Conservation (phyloP, 2,329 filamentous ascomycete genomes). For the Pseudohalonectria lignicola region DNA sequence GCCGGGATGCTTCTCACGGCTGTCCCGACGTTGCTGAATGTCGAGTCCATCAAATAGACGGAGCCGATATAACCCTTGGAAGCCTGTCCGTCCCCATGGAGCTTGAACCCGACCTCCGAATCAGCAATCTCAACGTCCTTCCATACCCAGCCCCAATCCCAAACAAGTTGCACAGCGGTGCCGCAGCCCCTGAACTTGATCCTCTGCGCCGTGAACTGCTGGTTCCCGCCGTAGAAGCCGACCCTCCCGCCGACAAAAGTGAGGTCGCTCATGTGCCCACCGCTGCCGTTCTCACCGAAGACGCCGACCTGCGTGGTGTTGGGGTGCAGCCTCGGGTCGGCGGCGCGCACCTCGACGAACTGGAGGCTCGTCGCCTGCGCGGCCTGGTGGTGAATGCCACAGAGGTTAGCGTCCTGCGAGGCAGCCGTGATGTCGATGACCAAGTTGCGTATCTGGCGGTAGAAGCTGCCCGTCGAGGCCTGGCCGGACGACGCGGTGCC, state of each 20-base stretch:
- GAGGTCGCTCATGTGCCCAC: slow-evolving; percentile 4
- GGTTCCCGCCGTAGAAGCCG: slow-evolving; percentile 28
- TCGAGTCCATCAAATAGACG: slow-evolving; percentile 33
- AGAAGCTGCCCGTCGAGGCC: slow-evolving; percentile 36
- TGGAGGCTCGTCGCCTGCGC: slow-evolving; percentile 28
- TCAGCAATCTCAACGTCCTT: slow-evolving; percentile 1
- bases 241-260: slow-evolving; percentile 45
- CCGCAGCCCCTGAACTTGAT: slow-evolving; percentile 7
- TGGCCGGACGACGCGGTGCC: not conserved
- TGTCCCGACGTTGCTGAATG: slow-evolving; percentile 11
- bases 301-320: slow-evolving; percentile 12
- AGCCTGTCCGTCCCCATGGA: not conserved
- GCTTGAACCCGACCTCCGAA: slow-evolving; percentile 2
- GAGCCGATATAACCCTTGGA: slow-evolving; percentile 13
- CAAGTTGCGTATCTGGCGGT: slow-evolving; percentile 40
- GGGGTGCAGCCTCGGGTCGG: slow-evolving; percentile 28
- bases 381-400: slow-evolving; percentile 32
- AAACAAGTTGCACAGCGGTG: slow-evolving; percentile 4
- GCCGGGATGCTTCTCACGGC: not conserved
- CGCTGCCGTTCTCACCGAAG: slow-evolving; percentile 4
- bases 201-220: slow-evolving; percentile 7
- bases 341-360: slow-evolving; percentile 45
- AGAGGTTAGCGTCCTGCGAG: slow-evolving; percentile 17
- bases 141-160: slow-evolving; percentile 8
- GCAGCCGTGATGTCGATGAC: slow-evolving; percentile 28